These are phyloP conservation scores for Venturia nashicola DNA, from an alignment of 2,329 filamentous ascomycete genomes.

Conservation along the genomic window DNA sequence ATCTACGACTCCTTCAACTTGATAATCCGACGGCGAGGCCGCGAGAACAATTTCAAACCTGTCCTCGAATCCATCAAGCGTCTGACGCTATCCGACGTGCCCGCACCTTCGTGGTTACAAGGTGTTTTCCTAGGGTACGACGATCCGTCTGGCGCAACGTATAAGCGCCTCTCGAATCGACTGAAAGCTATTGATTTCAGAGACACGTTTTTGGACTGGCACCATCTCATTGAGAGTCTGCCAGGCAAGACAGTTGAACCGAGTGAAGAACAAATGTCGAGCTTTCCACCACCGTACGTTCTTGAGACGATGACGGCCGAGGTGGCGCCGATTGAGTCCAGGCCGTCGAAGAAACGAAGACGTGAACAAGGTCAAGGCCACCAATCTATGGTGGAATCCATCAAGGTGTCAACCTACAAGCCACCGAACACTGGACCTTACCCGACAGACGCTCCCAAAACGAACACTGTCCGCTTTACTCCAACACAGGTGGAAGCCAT, in stretches of 20 bases:
- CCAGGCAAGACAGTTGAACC: conserved; percentile 81
- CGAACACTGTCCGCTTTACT: conserved; percentile 80
- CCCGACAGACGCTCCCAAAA: conserved; percentile 66
- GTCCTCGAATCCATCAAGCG: conserved; percentile 85
- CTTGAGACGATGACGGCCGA: conserved; percentile 40
- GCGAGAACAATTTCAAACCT: conserved; percentile 96
- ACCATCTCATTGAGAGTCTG: conserved; percentile 80
- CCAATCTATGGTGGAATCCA: conserved; percentile 50
- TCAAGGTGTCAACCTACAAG: conserved; percentile 83
- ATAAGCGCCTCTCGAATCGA: conserved; percentile 68
- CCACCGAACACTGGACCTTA: conserved; percentile 85
- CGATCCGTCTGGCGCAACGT: conserved; percentile 77
- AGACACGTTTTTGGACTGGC: conserved; percentile 92
- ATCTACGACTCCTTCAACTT: conserved; percentile 79
- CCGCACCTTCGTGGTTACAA: conserved; percentile 81
- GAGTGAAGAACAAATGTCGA: conserved; percentile 54
- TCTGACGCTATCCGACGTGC: conserved; percentile 72
- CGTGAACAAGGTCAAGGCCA: conserved; percentile 60
- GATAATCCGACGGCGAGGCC: conserved; percentile 65
- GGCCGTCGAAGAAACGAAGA: conserved; percentile 73
- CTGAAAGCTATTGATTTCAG: conserved; percentile 75
- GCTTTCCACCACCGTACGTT: conserved; percentile 80
- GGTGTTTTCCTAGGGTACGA: conserved; percentile 98
- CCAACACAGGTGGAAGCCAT: conserved; percentile 86
- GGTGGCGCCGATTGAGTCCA: conserved; percentile 34